Evolutionary conservation across 768 basidiomycete species (phyloP), one percentile per base, ranked within the genome.

Genomic region (Nevesoporus exiguus): DNA sequence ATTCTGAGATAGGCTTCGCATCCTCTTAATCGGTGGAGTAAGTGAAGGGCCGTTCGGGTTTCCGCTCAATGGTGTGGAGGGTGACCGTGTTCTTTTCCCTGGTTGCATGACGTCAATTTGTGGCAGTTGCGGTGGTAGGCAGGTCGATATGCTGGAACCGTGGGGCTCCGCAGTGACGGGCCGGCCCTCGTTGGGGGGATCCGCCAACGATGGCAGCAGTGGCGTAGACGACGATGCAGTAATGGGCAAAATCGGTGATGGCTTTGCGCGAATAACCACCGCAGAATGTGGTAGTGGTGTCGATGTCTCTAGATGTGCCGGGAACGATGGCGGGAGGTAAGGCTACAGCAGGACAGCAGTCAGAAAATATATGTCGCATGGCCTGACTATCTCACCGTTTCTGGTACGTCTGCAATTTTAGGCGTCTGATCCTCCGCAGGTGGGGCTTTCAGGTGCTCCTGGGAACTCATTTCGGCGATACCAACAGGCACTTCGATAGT

Each of bases 281-380:
- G 43, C 52, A 37, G 56, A 43, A 40, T 52, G 53, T n/a, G 60
- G 57, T 31, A 67, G 69, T 10, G 82, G 83, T 5, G 82, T 84
- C 2, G 83, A 85, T 25, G 80, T 83, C 30, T 69, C 61, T 21
- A 84, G 64, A 52, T 81, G 70, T 11, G 76, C 71, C 29, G 80
- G 77, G 59, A 83, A 84, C 7, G 82, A 83, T 4, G 81, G 82
- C 1, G 81, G 81, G 19, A 80, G 65, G 54, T 76, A 80, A n/a
- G 71, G 68, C 80, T 76, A 56, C 60, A 40, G 27, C 33, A 43
- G 34, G 44, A 52, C 30, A 42, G 29, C 31, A 3, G 42, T 70
- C 52, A 70, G 57, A 45, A 34, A 47, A 21, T 25, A 45, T 31
- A 51, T 37, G 36, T 46, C 25, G 22, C 29, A 39, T 53, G 19